Conservation (phyloP, 768 basidiomycete species). For the Lactifluus subvellereus region DNA sequence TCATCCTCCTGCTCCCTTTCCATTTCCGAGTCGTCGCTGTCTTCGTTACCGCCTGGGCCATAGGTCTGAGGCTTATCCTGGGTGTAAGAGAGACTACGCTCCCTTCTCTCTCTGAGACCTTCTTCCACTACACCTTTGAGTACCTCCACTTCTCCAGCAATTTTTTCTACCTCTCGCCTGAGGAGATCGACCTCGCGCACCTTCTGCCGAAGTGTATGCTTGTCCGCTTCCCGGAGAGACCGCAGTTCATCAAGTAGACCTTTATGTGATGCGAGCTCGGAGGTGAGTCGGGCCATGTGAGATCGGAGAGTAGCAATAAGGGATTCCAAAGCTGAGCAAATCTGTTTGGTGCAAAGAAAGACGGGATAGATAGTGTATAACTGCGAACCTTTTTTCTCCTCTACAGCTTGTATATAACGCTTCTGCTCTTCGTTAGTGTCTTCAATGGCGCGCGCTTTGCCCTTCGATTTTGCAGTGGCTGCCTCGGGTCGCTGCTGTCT, state of each 20-base stretch:
- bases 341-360: neutral
- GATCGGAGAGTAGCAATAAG: conserved; percentile 66
- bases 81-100: conserved; percentile 32
- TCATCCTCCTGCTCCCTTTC: conserved; percentile 25
- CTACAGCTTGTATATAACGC: conserved; percentile 71
- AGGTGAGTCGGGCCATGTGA: conserved; percentile 72
- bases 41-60: neutral
- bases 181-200: conserved; percentile 61
- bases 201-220: conserved; percentile 51
- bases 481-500: conserved; percentile 24
- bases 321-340: conserved; percentile 64
- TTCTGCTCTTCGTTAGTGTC: conserved; percentile 26
- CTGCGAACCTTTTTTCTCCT: conserved; percentile 78
- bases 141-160: conserved; percentile 81
- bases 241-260: conserved; percentile 62
- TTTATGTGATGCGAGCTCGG: conserved; percentile 74
- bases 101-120: conserved; percentile 70
- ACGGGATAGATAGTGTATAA: neutral
- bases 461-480: conserved; percentile 35
- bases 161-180: conserved; percentile 68
- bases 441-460: conserved; percentile 29
- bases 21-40: conserved; percentile 16
- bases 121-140: conserved; percentile 84
- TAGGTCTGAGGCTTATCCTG: neutral
- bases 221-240: conserved; percentile 56